Conservation (phyloP, 2,329 filamentous ascomycete species). For the Ilyonectria robusta region DNA sequence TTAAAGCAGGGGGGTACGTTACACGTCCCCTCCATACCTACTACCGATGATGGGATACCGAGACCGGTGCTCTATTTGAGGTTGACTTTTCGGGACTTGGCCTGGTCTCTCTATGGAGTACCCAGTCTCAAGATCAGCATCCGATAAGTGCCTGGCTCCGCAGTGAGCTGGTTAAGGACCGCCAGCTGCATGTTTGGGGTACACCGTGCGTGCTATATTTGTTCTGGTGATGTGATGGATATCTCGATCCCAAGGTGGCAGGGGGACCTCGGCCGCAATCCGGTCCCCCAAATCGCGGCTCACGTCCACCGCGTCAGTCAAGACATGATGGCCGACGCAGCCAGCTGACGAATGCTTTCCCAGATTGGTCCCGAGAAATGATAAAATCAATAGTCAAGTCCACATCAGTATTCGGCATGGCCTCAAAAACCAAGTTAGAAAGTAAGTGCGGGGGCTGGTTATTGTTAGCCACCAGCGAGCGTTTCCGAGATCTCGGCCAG, state of each 20-base stretch:
- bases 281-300: background rate
- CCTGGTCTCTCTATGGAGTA: background rate
- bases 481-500: slow-evolving; percentile 17
- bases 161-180: slow-evolving; percentile 4
- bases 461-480: slow-evolving; percentile 24
- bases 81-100: slow-evolving; percentile 5
- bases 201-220: slow-evolving; percentile 13
- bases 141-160: background rate
- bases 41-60: background rate
- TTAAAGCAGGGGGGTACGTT: slow-evolving; percentile 9
- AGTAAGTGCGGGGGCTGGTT: slow-evolving; percentile 16
- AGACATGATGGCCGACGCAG: slow-evolving; percentile 7
- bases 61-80: slow-evolving; percentile 8
- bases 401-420: slow-evolving; percentile 9
- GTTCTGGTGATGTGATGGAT: slow-evolving; percentile 18
- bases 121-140: slow-evolving; percentile 14
- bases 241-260: background rate
- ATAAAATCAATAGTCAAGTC: slow-evolving; percentile 15
- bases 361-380: slow-evolving; percentile 8
- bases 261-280: background rate
- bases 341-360: slow-evolving; percentile 13
- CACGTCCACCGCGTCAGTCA: slow-evolving; percentile 6
- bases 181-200: background rate
- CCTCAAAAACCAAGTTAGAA: background rate
- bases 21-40: background rate